Evolutionary conservation across 371 early-diverging fungal species (phyloP).

Genomic region (Lichtheimia ornata): DNA sequence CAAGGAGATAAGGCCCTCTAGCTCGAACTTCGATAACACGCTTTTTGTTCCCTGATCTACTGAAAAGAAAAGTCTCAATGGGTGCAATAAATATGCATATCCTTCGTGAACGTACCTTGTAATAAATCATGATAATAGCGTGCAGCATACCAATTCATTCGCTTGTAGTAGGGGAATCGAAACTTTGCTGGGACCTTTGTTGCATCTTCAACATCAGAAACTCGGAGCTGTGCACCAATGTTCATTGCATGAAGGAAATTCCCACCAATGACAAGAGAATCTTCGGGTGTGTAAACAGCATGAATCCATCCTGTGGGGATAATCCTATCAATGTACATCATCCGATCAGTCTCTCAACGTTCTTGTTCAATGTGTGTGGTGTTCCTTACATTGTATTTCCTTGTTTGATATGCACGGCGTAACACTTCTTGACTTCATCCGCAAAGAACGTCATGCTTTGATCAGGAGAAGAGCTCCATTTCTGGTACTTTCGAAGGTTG

Average conservation of each 20-base stretch:
- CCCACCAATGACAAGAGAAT: conserved; percentile 91
- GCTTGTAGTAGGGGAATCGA: conserved; percentile 83
- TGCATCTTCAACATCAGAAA: conserved; percentile 74
- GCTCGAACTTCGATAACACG: not conserved
- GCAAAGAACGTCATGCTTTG: conserved; percentile 79
- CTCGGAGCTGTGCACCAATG: conserved; percentile 67
- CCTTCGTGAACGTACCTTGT: conserved; percentile 19
- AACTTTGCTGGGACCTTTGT: conserved; percentile 80
- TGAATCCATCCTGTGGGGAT: conserved; percentile 97
- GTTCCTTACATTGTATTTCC: conserved; percentile 73
- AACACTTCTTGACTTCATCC: conserved; percentile 75
- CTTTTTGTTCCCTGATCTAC: not conserved
- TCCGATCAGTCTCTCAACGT: conserved; percentile 13
- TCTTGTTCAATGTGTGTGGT: too few species aligned
- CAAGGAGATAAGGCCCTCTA: not conserved
- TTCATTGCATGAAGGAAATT: conserved; percentile 85
- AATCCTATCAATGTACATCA: conserved; percentile 51
- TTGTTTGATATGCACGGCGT: conserved; percentile 64
- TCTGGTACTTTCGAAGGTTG: conserved; percentile 84
- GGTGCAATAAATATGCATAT: not conserved
- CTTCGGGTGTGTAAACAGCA: conserved; percentile 85
- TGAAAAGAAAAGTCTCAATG: not conserved
- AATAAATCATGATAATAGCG: conserved; percentile 31
- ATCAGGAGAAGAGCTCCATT: conserved; percentile 85
- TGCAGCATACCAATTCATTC: conserved; percentile 78